These are phyloP conservation scores for Pestalotiopsis sp. DNA, from an alignment of 2,329 filamentous ascomycete genomes.

Conservation along the genomic window DNA sequence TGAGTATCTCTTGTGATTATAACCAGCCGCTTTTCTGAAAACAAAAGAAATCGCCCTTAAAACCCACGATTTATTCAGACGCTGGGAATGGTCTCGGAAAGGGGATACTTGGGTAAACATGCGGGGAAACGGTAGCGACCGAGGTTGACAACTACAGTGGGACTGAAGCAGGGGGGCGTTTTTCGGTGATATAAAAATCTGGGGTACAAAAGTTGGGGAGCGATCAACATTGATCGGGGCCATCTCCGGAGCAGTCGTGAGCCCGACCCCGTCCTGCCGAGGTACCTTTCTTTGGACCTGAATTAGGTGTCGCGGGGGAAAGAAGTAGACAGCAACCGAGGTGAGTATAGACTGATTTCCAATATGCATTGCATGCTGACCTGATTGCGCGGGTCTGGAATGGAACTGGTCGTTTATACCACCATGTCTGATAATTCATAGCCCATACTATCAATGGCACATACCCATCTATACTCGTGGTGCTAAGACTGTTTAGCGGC, in stretches of 20 bases:
- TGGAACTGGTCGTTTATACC: too few species aligned
- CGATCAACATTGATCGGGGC: not conserved
- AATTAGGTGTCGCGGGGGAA: not conserved
- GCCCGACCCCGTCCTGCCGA: not conserved
- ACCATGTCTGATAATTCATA: too few species aligned
- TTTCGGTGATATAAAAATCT: slow-evolving; percentile 1
- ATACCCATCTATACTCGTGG: not conserved
- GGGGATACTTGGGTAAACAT: not conserved
- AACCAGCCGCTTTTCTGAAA: not conserved
- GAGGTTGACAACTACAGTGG: slow-evolving; percentile 13
- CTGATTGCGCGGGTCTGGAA: too few species aligned
- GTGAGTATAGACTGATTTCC: not conserved
- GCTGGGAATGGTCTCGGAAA: not conserved
- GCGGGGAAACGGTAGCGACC: slow-evolving; percentile 9
- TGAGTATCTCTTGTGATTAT: not conserved
- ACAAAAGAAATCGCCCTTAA: not conserved
- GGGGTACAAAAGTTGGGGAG: slow-evolving; percentile 12
- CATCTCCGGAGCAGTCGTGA: not conserved
- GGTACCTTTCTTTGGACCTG: not conserved
- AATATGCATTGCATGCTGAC: too few species aligned
- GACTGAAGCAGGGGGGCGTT: not conserved
- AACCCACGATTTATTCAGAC: not conserved
- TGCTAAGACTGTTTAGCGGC: not conserved
- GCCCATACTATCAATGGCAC: not conserved
- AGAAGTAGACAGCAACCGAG: not conserved